Percentiles rank a stretch among this genome's conserved stretches.
These are phyloP conservation scores for Spinacia oleracea DNA, from an alignment of 179 eudicot species.

Conservation along the genomic window DNA sequence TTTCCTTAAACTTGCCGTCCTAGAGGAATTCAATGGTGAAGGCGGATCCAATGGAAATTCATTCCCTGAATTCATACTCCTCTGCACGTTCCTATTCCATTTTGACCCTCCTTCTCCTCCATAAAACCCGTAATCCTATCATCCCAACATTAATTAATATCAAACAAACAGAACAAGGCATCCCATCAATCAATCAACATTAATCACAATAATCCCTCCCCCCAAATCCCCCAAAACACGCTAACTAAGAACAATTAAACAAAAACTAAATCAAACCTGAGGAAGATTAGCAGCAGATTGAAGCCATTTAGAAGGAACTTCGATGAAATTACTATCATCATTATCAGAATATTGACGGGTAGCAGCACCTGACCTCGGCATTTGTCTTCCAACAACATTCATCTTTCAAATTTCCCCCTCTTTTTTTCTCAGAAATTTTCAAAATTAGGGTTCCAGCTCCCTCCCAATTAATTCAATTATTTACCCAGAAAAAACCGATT, in stretches of 20 bases:
- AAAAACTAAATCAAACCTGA: constrained; percentile 34
- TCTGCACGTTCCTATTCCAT: constrained; percentile 50
- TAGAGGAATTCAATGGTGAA: constrained; percentile 47
- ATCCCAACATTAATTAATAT: background rate
- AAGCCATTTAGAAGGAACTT: constrained; percentile 71
- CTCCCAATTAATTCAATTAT: background rate
- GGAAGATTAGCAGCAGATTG: constrained; percentile 71
- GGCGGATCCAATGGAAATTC: constrained; percentile 68
- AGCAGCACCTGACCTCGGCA: constrained; percentile 63
- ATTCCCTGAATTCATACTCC: constrained; percentile 39
- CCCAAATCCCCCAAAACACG: background rate
- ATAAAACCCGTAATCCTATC: constrained; percentile 37
- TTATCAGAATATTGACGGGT: constrained; percentile 58
- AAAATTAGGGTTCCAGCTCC: constrained; percentile 35
- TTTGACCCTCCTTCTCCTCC: constrained; percentile 55
- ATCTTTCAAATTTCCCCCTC: constrained; percentile 28
- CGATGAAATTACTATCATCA: constrained; percentile 35
- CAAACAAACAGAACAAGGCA: background rate
- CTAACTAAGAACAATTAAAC: background rate
- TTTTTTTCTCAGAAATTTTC: background rate
- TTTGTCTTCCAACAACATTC: constrained; percentile 69
- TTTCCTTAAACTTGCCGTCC: constrained; percentile 42
- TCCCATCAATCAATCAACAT: constrained; percentile 7
- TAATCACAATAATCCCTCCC: background rate
- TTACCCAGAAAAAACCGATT: background rate